A percentile compares a stretch with the other conserved stretches of the same genome.
phyloP scores from a whole-genome alignment of 257 asterid species.

The Solanum chilense region DNA sequence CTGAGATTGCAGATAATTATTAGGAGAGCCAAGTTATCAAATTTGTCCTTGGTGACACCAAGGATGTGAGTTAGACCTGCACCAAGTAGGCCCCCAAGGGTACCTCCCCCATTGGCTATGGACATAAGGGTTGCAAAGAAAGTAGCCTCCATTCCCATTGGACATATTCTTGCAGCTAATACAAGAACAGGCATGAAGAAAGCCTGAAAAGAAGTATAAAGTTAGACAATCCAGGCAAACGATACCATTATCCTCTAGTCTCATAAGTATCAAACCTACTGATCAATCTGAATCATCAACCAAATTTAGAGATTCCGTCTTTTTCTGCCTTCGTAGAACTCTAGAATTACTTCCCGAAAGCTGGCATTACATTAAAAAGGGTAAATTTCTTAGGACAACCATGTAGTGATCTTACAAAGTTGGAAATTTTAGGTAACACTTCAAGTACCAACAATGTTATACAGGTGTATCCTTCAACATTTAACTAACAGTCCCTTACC shows the following conservation, averaged over 20 bases:
- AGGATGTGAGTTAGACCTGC: conserved; percentile 83
- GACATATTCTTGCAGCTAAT: conserved; percentile 88
- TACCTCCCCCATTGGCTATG: conserved; percentile 80
- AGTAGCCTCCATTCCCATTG: conserved; percentile 93
- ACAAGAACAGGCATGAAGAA: conserved; percentile 98
- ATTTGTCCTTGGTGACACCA: conserved; percentile 75
- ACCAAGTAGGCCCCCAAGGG: conserved; percentile 82
- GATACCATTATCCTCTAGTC: not conserved
- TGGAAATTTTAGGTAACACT: not conserved
- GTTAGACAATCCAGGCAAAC: not conserved
- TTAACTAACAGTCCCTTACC: not conserved
- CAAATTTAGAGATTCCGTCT: not conserved
- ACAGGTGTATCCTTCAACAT: not conserved
- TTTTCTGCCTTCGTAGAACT: not conserved
- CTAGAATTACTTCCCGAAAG: not conserved
- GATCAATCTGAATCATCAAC: not conserved
- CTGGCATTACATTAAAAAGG: not conserved
- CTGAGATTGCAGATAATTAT: conserved; percentile 82
- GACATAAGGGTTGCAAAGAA: conserved; percentile 97
- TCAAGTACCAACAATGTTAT: not conserved
- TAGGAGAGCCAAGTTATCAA: conserved; percentile 53
- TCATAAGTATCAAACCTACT: not conserved
- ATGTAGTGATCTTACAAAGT: not conserved
- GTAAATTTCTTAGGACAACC: not conserved
- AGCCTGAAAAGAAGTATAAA: conserved; percentile 32